These are phyloP conservation scores for Mucor circinelloides DNA, from an alignment of 371 early-diverging fungal species.

Conservation along the genomic window DNA sequence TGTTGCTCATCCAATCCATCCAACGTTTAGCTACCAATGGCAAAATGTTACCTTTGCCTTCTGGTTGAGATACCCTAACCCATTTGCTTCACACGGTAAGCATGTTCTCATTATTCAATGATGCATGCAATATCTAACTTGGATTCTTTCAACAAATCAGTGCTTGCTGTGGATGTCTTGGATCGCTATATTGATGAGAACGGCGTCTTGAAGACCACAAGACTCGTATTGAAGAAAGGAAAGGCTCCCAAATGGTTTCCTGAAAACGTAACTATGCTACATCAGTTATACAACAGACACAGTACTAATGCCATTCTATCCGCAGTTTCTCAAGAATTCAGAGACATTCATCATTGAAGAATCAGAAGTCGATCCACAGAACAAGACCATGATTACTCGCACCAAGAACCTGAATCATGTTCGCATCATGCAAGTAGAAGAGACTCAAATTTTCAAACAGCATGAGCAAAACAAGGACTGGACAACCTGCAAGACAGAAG, in stretches of 20 bases:
- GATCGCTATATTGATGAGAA: slow-evolving; percentile 84
- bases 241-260: slow-evolving; percentile 89
- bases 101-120: neutral
- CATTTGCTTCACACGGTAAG: slow-evolving; percentile 91
- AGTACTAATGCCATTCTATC: neutral
- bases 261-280: slow-evolving; percentile 31
- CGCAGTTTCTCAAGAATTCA: slow-evolving; percentile 68
- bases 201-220: slow-evolving; percentile 83
- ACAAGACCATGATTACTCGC: slow-evolving; percentile 77
- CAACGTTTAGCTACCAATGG: slow-evolving; percentile 71
- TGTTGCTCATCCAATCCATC: neutral
- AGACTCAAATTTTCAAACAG: slow-evolving; percentile 79
- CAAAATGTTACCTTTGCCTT: slow-evolving; percentile 86
- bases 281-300: neutral
- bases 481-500: slow-evolving; percentile 84
- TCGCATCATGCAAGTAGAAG: slow-evolving; percentile 91
- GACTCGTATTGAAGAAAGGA: slow-evolving; percentile 89
- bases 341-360: slow-evolving; percentile 88
- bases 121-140: neutral
- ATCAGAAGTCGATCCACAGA: slow-evolving; percentile 80
- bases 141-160: slow-evolving; percentile 17
- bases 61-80: slow-evolving; percentile 96
- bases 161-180: slow-evolving; percentile 88
- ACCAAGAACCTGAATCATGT: slow-evolving; percentile 92
- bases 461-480: slow-evolving; percentile 54